Evolutionary conservation across 306 rosid genomes (phyloP).

Genomic region (Cicer judaicum): DNA sequence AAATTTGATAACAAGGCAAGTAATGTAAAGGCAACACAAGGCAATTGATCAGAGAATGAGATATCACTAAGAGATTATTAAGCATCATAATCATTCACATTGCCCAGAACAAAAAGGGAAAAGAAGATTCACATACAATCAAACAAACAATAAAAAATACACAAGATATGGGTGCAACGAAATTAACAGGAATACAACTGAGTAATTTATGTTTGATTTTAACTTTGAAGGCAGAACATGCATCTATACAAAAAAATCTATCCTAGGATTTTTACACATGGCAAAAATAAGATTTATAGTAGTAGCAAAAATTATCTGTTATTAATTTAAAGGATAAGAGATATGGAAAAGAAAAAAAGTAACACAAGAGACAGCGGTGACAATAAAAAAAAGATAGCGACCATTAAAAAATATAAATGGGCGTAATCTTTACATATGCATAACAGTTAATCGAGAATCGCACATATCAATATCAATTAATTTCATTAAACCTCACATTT

Average conservation of each 20-base stretch:
- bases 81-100: conserved; percentile 20
- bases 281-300: background rate
- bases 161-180: conserved; percentile 15
- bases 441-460: conserved; percentile 15
- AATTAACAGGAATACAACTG: background rate
- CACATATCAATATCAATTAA: conserved; percentile 20
- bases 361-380: background rate
- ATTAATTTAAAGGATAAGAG: conserved; percentile 1
- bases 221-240: conserved; percentile 25
- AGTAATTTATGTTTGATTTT: conserved; percentile 7
- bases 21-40: background rate
- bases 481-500: conserved; percentile 14
- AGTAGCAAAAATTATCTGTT: background rate
- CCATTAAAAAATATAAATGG: background rate
- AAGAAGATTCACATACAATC: background rate
- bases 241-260: conserved; percentile 4
- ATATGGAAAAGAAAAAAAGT: background rate
- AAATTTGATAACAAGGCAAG: background rate
- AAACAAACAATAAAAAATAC: conserved; percentile 1
- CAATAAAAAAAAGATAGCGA: background rate
- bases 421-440: background rate
- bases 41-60: conserved; percentile 1
- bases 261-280: background rate
- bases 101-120: background rate
- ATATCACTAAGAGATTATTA: background rate